Conservation (phyloP, 169 alveolate genomes). For the Plasmodium berghei region DNA sequence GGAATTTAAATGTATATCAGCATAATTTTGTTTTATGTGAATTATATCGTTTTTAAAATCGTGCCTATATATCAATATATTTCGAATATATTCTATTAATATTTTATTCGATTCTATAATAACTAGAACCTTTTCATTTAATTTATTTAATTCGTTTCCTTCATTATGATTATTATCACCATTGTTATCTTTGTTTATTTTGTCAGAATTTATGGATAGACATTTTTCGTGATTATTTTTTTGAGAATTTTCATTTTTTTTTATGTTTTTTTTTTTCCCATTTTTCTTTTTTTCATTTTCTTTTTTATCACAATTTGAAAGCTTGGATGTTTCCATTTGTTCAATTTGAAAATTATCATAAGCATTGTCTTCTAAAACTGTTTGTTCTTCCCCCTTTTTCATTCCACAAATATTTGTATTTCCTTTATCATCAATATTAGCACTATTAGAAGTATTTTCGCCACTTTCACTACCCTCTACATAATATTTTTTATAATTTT, state of each 20-base stretch:
- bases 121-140: slow-evolving; percentile 27
- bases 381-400: background rate
- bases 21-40: slow-evolving; percentile 10
- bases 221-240: background rate
- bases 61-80: slow-evolving; percentile 31
- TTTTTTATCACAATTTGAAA: background rate
- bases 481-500: slow-evolving; percentile 10
- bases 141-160: slow-evolving; percentile 7
- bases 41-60: slow-evolving; percentile 38
- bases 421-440: background rate
- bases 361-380: background rate
- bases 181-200: background rate
- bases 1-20: background rate
- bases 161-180: background rate
- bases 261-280: background rate
- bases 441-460: too few species aligned
- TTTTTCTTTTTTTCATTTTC: background rate
- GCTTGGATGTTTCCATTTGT: background rate
- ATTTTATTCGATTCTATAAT: slow-evolving; percentile 31
- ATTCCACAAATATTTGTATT: slow-evolving; percentile 1
- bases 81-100: slow-evolving; percentile 16
- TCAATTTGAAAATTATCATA: background rate
- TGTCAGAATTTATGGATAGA: background rate
- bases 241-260: background rate
- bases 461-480: background rate